Evolutionary conservation across 2,329 filamentous ascomycete species (phyloP), one percentile per base, ranked within the genome.

Genomic region (Corinectria fuckeliana): DNA sequence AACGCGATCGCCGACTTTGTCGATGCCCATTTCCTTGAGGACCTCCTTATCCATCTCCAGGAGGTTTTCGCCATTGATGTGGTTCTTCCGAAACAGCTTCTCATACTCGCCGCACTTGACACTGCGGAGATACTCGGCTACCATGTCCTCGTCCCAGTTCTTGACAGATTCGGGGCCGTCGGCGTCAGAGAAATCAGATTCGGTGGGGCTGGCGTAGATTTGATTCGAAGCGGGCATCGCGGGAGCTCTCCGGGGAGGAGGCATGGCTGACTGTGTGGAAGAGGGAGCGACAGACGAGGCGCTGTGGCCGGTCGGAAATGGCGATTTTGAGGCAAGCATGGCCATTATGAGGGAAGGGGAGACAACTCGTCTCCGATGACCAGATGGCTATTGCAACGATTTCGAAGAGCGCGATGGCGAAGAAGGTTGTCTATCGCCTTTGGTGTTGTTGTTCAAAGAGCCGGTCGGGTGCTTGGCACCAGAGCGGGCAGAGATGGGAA

Each of bases 21-120:
- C 96, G 69, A 99, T 94, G 41, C 95, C 95, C 87, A 99, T 96
- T 76, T 99, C 95, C 77, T 97, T 96, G 64, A 99, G 83, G 38
- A 96, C 92, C 56, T 93, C 90, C 81, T 97, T 96, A 77, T 99
- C 95, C 83, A 97, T 94, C 78, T 99, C 95, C 68, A 99, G 84
- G 42, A 99, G 82, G 73, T 96, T 97, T 79, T 97, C 93, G 71
- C 95, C 95, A 74, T 95, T 99, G 81, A 99, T 97, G 76, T 98
- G 92, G 76, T 99, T 97, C 73, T 88, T 88, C 78, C 91, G 79
- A 77, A 97, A 97, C 23, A 97, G 78, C 71, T 91, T 88, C 74
- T 97, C 93, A 77, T 99, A 98, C 74, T 98, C 93, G 68, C 90
- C 89, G 73, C 93, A 98, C 73, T 96, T 94, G 74, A 99, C 93